Evolutionary conservation across 164 flowering plant genomes (phyloP), one percentile per base, ranked within the genome.

Genomic region (Nymphaea thermarum): DNA sequence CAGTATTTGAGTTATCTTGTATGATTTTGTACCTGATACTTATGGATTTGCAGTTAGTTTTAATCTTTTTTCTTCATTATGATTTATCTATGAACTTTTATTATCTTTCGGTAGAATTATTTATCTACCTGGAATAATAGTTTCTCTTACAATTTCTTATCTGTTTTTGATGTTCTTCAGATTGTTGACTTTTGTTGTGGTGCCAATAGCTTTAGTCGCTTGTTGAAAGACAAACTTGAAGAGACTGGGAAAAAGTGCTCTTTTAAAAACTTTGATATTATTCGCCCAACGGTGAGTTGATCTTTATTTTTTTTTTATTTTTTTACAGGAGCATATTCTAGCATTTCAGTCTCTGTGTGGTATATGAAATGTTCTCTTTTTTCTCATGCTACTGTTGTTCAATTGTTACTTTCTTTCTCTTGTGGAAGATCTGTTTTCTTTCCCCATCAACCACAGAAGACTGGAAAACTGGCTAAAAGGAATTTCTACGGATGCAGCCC

Each of bases 131-230:
- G 7, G 6, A 47, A 12, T 47, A 47, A 45, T 12, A 47, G 55
- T 12, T 47, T 47, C 12, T 47, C 6, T 47, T 7, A 6, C 6
- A 12, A 12, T 6, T 47, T 47, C 55, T 47, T 7, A 47, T 47
- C 7, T 47, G 12, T 5, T 47, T 7, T 47, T 47, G 55, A 47
- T 47, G 55, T 63, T 68, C 42, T 5, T 74, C 86, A 93, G 98
- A 68, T 90, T 25, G 96, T 93, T 10, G 95, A 90, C 68, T 85
- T 89, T 75, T 86, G 92, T 65, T 93, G 96, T 63, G 96, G 96
- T 60, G 80, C 95, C 43, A 90, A 90, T 78, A 93, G 88, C 59
- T 93, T 93, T 70, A 90, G 92, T 65, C 74, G 80, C 67, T 67
- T 90, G 43, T 78, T 93, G 91, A 87, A 83, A 72, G 71, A 76